phyloP scores from a whole-genome alignment of 768 basidiomycete genomes.

The Favolaschia claudopus region DNA sequence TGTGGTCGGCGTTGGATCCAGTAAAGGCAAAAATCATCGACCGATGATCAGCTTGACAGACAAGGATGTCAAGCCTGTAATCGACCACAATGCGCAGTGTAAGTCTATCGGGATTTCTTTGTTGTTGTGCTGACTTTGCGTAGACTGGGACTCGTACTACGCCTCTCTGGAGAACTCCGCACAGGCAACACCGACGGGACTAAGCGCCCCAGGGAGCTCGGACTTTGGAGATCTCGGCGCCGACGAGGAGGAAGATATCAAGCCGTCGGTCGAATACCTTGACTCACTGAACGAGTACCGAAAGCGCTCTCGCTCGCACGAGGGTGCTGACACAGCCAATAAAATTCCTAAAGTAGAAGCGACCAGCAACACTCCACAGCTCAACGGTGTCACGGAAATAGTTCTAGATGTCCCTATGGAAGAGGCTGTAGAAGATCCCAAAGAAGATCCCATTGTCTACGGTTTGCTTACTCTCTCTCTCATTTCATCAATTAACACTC shows the following conservation, averaged over 20 bases:
- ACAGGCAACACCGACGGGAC: conserved; percentile 66
- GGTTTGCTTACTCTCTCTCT: conserved; percentile 46
- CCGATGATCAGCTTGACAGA: conserved; percentile 16
- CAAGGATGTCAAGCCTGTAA: conserved; percentile 41
- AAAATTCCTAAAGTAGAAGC: conserved; percentile 49
- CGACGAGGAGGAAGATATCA: conserved; percentile 75
- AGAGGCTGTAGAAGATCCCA: conserved; percentile 30
- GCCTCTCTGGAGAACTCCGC: conserved; percentile 71
- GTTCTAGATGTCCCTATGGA: conserved; percentile 32
- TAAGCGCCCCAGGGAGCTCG: conserved; percentile 52
- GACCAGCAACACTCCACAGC: conserved; percentile 27
- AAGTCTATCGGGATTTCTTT: conserved; percentile 35
- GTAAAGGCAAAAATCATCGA: conserved; percentile 23
- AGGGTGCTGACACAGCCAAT: conserved; percentile 43
- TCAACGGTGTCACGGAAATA: conserved; percentile 29
- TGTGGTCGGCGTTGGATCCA: conserved; percentile 51
- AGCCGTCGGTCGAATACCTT: conserved; percentile 69
- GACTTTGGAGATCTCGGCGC: conserved; percentile 58
- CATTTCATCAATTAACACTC: conserved; percentile 1
- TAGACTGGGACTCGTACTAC: conserved; percentile 86
- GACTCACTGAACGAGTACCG: conserved; percentile 76
- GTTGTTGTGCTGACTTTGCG: background rate
- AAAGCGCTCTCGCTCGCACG: conserved; percentile 77
- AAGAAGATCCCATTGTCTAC: conserved; percentile 71
- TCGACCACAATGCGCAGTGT: conserved; percentile 74